Evolutionary conservation across 1,284 basidiomycete species (phyloP), one percentile per base, ranked within the genome.

Genomic region (Sporisorium reilianum): DNA sequence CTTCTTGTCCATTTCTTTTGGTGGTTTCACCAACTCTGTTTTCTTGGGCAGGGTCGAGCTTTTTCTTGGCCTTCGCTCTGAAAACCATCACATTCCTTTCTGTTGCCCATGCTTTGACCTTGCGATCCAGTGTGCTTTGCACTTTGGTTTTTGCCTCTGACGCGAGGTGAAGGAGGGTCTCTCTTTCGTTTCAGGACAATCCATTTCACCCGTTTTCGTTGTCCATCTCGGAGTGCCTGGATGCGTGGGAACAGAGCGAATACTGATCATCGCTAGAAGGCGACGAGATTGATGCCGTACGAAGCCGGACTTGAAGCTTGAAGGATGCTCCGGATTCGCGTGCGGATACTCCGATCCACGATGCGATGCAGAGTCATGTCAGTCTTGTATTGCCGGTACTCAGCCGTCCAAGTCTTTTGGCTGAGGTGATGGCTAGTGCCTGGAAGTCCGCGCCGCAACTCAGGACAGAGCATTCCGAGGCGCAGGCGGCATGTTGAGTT

Each of bases 401-500:
- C n/a, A n/a, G n/a, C n/a, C n/a, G n/a, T n/a, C n/a, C n/a, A n/a
- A n/a, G n/a, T n/a, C n/a, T n/a, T n/a, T n/a, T n/a, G n/a, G n/a
- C n/a, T n/a, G n/a, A n/a, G n/a, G n/a, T n/a, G n/a, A n/a, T n/a
- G n/a, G n/a, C n/a, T n/a, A n/a, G n/a, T n/a, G n/a, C n/a, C n/a
- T n/a, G n/a, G n/a, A n/a, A 9, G 41, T 2, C 48, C 22, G 49
- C 36, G 2, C 6, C 25, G n/a, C 23, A 5, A 20, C 25, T 60
- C 46, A 75, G 16, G 55, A 34, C 26, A 76, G 50, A 12, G 63
- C 74, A 34, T 70, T 69, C 23, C 46, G 52, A 0, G 74, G 74
- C 42, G 69, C 69, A 26, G 52, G 69, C 3, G 77, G 77, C 75
- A 79, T 75, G 30, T 77, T 74, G 53, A 79, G 61, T 34, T 79